Conservation (phyloP, 1,139 yeast genomes). For the Kodamaea ohmeri region DNA sequence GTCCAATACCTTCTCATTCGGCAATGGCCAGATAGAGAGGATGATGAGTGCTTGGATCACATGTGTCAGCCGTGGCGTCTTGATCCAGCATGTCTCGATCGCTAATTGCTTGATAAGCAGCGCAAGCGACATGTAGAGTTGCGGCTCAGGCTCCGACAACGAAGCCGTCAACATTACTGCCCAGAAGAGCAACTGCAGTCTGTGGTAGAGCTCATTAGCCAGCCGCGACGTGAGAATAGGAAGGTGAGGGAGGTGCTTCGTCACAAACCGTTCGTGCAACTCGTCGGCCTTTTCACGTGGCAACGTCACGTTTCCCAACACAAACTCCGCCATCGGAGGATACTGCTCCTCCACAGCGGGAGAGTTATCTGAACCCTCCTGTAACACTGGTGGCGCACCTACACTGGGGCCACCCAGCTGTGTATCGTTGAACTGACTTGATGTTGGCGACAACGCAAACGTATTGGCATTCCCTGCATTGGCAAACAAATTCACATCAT, state of each 20-base stretch:
- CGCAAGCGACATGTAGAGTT: constrained; percentile 71
- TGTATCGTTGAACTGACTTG: constrained; percentile 12
- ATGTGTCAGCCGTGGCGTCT: constrained; percentile 92
- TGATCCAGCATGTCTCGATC: constrained; percentile 88
- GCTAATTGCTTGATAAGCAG: constrained; percentile 82
- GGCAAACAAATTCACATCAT: constrained; percentile 6
- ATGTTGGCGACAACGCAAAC: constrained; percentile 6
- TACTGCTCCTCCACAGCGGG: constrained; percentile 22
- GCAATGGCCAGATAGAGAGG: constrained; percentile 87
- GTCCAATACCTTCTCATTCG: constrained; percentile 88
- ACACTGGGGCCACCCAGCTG: constrained; percentile 1
- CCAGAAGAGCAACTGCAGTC: constrained; percentile 87
- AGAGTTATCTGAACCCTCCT: constrained; percentile 29
- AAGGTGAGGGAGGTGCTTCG: constrained; percentile 67
- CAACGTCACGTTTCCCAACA: constrained; percentile 70
- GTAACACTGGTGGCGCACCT: constrained; percentile 17
- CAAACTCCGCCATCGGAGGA: constrained; percentile 50
- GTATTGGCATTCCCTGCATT: too few relatives aligned
- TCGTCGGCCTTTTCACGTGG: constrained; percentile 66
- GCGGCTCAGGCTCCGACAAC: constrained; percentile 82
- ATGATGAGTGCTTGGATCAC: constrained; percentile 86
- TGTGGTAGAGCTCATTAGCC: constrained; percentile 77
- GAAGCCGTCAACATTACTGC: constrained; percentile 85
- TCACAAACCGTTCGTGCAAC: constrained; percentile 66
- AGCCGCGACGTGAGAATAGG: constrained; percentile 73